Conservation (phyloP, 139 green algal species). For the Chlorella sp. region DNA sequence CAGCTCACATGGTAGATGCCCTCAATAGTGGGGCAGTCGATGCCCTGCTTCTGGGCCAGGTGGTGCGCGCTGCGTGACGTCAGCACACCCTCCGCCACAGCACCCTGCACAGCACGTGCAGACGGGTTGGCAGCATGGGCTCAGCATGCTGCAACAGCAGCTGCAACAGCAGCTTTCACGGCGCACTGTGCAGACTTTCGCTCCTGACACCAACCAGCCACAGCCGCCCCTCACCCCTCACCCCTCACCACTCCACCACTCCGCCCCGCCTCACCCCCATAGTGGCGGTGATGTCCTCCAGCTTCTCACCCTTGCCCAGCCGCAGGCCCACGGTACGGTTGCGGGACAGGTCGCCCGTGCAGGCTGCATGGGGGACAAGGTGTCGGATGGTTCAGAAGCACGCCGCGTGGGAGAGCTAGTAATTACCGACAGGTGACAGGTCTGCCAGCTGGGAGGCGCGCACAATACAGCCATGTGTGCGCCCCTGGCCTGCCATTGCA, state of each 20-base stretch:
- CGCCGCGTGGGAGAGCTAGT: too few species aligned
- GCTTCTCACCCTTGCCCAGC: slow-evolving; percentile 68
- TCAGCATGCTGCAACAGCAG: neutral
- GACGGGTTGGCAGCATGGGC: neutral
- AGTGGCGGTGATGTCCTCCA: slow-evolving; percentile 58
- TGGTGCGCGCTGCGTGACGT: slow-evolving; percentile 69
- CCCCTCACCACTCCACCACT: neutral
- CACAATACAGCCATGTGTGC: neutral
- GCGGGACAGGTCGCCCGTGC: slow-evolving; percentile 53
- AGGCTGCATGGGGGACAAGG: neutral
- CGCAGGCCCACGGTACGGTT: slow-evolving; percentile 71
- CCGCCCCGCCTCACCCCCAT: slow-evolving; percentile 51
- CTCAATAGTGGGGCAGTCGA: slow-evolving; percentile 83
- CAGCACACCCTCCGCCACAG: slow-evolving; percentile 87
- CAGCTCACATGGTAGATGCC: slow-evolving; percentile 72
- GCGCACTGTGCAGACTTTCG: too few species aligned
- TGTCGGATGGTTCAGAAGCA: too few species aligned
- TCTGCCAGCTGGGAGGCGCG: too few species aligned
- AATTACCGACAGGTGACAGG: too few species aligned
- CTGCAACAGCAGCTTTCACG: too few species aligned
- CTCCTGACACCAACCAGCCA: too few species aligned
- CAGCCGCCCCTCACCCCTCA: neutral
- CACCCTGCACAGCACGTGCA: slow-evolving; percentile 35
- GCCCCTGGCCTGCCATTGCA: neutral
- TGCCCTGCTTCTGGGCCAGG: slow-evolving; percentile 63